Evolutionary conservation across 2,329 filamentous ascomycete genomes (phyloP).

Genomic region (Eutypella sp.): DNA sequence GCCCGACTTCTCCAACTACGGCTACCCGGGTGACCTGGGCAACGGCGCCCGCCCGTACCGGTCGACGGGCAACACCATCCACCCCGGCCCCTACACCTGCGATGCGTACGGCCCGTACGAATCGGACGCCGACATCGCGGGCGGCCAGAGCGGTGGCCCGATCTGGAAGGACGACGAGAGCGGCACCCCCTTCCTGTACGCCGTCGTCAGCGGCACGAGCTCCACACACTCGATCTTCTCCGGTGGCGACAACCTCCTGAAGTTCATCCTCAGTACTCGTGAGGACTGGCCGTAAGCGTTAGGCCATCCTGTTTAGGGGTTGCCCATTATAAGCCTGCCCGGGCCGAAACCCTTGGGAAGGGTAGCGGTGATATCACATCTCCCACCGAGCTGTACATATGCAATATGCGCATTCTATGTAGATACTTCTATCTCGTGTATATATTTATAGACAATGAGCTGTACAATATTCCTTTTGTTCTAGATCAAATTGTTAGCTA

Average conservation of each 20-base stretch:
- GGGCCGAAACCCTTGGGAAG: too few relatives aligned
- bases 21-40: conserved; percentile 5
- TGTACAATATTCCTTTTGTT: too few relatives aligned
- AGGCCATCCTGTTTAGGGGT: too few relatives aligned
- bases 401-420: too few relatives aligned
- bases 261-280: not conserved
- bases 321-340: too few relatives aligned
- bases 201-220: not conserved
- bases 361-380: too few relatives aligned
- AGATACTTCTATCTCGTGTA: too few relatives aligned
- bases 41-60: conserved; percentile 1
- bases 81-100: not conserved
- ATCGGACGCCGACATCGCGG: conserved; percentile 1
- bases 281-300: not conserved
- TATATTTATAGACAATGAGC: too few relatives aligned
- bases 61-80: not conserved
- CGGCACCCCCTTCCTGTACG: not conserved
- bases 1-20: conserved; percentile 1
- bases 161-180: conserved; percentile 1
- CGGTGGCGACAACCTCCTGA: not conserved
- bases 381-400: too few relatives aligned
- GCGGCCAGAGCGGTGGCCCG: conserved; percentile 2
- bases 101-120: conserved; percentile 1
- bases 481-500: too few relatives aligned
- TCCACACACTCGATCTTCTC: not conserved